phyloP scores from a whole-genome alignment of 176 grass and related monocot species.

The Calamus simplicifolius region DNA sequence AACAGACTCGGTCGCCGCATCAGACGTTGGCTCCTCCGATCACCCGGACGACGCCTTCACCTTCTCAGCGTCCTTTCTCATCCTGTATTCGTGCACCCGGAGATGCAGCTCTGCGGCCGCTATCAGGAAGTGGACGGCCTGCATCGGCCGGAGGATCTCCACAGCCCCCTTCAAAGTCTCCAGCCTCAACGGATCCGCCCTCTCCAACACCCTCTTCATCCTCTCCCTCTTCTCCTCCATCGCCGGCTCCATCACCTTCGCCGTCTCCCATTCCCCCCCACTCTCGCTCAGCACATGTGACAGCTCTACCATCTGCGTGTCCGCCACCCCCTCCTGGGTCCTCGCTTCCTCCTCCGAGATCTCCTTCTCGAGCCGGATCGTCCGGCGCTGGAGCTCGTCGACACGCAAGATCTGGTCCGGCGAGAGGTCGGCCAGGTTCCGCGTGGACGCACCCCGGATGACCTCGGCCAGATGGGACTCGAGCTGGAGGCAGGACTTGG shows the following conservation, averaged over 20 bases:
- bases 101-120: constrained; percentile 64
- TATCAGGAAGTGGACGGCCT: constrained; percentile 73
- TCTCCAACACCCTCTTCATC: constrained; percentile 40
- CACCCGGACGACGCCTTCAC: too few relatives aligned
- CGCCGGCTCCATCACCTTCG: constrained; percentile 16
- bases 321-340: constrained; percentile 42
- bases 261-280: constrained; percentile 2
- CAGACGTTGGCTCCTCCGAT: too few relatives aligned
- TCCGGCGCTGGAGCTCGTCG: constrained; percentile 42
- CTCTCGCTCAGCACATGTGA: constrained; percentile 19
- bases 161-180: constrained; percentile 54
- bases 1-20: too few relatives aligned
- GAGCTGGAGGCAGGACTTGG: constrained; percentile 63
- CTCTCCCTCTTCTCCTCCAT: constrained; percentile 35
- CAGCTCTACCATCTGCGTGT: constrained; percentile 36
- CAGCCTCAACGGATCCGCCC: constrained; percentile 45
- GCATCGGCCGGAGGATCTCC: constrained; percentile 41
- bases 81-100: constrained; percentile 53
- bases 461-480: constrained; percentile 27
- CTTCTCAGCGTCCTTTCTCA: constrained; percentile 31
- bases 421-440: constrained; percentile 12
- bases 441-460: constrained; percentile 2
- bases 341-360: constrained; percentile 36
- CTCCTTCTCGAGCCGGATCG: constrained; percentile 38
- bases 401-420: constrained; percentile 31